Evolutionary conservation across 441 rosid species (phyloP).

Genomic region (Adansonia rubrostipa): DNA sequence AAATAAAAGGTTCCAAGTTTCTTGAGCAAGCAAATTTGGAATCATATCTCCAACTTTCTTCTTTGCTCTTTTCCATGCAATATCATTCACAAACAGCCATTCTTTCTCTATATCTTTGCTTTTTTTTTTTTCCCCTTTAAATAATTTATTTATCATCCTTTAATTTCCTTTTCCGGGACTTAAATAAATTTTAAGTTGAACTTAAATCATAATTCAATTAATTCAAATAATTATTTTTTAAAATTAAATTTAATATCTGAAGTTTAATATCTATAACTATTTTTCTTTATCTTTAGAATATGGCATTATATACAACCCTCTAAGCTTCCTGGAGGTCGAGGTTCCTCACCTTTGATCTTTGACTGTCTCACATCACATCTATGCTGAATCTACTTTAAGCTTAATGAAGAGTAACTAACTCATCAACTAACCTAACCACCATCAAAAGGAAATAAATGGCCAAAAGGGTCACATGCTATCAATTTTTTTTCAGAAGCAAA

Average conservation of each 20-base stretch:
- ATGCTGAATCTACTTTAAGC: not conserved
- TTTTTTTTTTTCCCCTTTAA: not conserved
- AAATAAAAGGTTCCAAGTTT: slow-evolving; percentile 41
- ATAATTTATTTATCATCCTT: too few species aligned
- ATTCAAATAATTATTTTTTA: too few species aligned
- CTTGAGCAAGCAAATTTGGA: slow-evolving; percentile 50
- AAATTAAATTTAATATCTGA: too few species aligned
- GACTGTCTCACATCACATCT: not conserved
- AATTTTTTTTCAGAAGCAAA: not conserved
- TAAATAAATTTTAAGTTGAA: too few species aligned
- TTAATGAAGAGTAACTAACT: slow-evolving; percentile 20
- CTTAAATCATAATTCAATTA: too few species aligned
- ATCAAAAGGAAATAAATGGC: not conserved
- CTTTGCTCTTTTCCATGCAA: not conserved
- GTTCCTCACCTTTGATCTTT: not conserved
- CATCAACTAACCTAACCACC: slow-evolving; percentile 25
- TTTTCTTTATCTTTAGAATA: too few species aligned
- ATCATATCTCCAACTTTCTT: slow-evolving; percentile 37
- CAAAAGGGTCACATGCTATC: not conserved
- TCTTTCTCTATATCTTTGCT: not conserved
- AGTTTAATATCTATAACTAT: too few species aligned
- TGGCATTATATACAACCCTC: too few species aligned
- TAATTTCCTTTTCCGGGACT: too few species aligned
- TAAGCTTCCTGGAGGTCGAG: too few species aligned
- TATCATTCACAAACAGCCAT: not conserved